Base-by-base conservation (phyloP, 2,329 filamentous ascomycete genomes). In the Arthrobotrys iridis region DNA sequence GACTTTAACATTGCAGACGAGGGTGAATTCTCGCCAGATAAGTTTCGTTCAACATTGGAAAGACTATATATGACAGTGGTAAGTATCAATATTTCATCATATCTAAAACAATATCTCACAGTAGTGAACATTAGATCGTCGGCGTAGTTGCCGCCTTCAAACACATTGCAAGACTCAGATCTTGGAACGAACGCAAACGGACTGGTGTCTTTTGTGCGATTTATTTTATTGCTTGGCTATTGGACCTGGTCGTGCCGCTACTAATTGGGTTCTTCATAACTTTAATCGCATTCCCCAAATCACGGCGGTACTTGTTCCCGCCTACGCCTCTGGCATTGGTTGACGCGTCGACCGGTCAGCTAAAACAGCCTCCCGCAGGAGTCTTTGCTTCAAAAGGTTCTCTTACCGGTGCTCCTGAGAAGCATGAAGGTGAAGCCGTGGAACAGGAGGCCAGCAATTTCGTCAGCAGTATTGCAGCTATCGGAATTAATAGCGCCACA, bases 1-100 rank as follows among this genome's bases (percentile, higher is more conserved):
- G 92, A 96, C 81, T 85, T 96, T 71, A 92, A 93, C 78, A 90
- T 92, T 66, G 89, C 91, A 3, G 90, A 93, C 40, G 89, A 94
- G 63, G 92, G 95, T 78, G 90, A 93, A 68, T 95, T 95, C 81
- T 92, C 90, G 0, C 92, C 92, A 0, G 92, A 95, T 79, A 95
- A 95, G 82, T 84, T 96, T 46, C 86, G 92, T 8, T 88, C 89
- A 1, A 93, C 91, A 62, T 81, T 95, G 2, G 93, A 96, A 82
- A 86, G 93, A 11, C 83, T 95, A 8, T 96, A 96, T 81, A 93
- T 93, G 86, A 92, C 90, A 0, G 88, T 96, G 0, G 65, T 78
- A 67, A 37, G 70, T 63, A 57, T 22, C 3, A 1, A 28, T 30
- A 7, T 22, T 10, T 33, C 18, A 59, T 26, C 10, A 24, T 20